Evolutionary conservation across 78 protist species (phyloP).

Genomic region (Monocercomonoides exilis): DNA sequence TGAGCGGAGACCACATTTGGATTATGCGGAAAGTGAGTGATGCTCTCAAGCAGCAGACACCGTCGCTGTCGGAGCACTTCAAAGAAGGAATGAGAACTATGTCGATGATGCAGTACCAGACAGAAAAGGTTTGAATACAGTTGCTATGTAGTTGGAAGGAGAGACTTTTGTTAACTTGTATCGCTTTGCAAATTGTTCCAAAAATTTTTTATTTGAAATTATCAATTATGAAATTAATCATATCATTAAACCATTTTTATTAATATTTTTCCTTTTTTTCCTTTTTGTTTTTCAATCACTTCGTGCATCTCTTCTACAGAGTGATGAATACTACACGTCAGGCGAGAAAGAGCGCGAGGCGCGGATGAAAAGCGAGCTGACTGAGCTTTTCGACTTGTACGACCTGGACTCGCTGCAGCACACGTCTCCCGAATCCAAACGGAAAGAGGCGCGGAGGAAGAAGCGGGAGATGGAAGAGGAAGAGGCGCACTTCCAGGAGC

Average conservation of each 20-base stretch:
- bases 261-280: background rate
- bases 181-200: no score
- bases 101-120: background rate
- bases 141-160: no score
- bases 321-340: background rate
- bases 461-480: background rate
- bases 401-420: background rate
- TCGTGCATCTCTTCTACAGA: background rate
- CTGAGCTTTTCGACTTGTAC: background rate
- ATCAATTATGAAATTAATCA: no score
- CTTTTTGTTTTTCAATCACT: background rate
- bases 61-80: background rate
- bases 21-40: background rate
- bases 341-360: background rate
- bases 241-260: no score
- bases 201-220: no score
- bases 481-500: background rate
- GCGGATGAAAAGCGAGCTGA: background rate
- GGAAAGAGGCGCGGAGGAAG: background rate
- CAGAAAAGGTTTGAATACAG: background rate
- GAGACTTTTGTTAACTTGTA: no score
- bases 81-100: background rate
- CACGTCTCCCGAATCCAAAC: background rate
- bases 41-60: background rate
- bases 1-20: background rate